These are phyloP conservation scores for Russula virescens DNA, from an alignment of 768 basidiomycete genomes.

Conservation along the genomic window DNA sequence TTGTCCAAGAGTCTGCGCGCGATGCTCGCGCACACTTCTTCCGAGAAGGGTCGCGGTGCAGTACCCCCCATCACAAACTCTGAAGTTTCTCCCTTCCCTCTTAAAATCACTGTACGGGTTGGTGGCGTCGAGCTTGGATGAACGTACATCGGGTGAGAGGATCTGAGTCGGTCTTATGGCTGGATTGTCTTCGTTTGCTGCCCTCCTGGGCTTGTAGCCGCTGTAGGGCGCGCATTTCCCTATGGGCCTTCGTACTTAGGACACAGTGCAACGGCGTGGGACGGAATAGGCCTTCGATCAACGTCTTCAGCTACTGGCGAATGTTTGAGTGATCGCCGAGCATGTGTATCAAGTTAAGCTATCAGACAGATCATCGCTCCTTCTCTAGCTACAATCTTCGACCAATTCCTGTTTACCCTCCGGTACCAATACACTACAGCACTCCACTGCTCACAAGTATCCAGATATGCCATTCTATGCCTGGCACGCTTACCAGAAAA, in stretches of 20 bases:
- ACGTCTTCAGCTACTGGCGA: too few relatives aligned
- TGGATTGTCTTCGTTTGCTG: not conserved
- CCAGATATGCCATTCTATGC: too few relatives aligned
- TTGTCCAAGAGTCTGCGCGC: conserved; percentile 61
- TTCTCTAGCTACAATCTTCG: too few relatives aligned
- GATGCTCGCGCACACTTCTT: conserved; percentile 74
- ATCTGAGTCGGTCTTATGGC: not conserved
- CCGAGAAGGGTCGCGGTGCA: conserved; percentile 64
- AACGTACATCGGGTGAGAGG: not conserved
- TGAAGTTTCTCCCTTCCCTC: conserved; percentile 72
- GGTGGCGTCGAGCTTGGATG: conserved; percentile 58
- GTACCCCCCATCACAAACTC: conserved; percentile 77
- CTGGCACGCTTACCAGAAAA: too few relatives aligned
- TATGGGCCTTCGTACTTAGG: not conserved
- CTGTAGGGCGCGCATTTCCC: not conserved
- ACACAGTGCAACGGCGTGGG: not conserved
- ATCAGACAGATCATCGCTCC: too few relatives aligned
- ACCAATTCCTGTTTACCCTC: too few relatives aligned
- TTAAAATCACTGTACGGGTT: conserved; percentile 61
- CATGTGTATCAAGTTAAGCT: too few relatives aligned
- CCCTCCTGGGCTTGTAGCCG: too few relatives aligned
- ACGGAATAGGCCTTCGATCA: not conserved
- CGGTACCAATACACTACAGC: too few relatives aligned
- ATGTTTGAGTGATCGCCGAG: too few relatives aligned
- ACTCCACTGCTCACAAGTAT: too few relatives aligned